Conservation (phyloP, 1,284 basidiomycete genomes). For the Malassezia globosa region DNA sequence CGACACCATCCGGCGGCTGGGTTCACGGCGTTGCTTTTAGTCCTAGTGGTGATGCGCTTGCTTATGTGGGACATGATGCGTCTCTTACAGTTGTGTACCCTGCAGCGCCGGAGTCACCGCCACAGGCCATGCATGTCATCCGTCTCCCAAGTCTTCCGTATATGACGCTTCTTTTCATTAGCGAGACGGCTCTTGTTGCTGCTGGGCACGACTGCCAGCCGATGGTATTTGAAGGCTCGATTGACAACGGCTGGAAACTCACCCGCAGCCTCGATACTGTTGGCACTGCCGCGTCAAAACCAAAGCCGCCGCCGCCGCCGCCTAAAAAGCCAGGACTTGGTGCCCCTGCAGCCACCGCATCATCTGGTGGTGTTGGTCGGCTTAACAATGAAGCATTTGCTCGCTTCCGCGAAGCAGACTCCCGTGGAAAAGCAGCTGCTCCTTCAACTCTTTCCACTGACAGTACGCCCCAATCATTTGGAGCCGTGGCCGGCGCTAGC, state of each 20-base stretch:
- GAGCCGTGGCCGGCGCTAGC: conserved; percentile 54
- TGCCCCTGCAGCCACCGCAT: conserved; percentile 13
- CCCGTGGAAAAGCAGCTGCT: conserved; percentile 56
- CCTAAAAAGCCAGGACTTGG: conserved; percentile 28
- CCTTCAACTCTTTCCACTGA: conserved; percentile 39
- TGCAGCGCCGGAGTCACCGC: conserved; percentile 30
- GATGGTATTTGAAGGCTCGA: conserved; percentile 50
- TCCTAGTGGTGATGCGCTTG: conserved; percentile 79
- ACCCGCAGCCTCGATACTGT: conserved; percentile 36
- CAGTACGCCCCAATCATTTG: conserved; percentile 57
- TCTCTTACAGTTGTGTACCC: conserved; percentile 43
- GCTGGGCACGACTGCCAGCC: conserved; percentile 98
- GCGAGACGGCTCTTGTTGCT: conserved; percentile 59
- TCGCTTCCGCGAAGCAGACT: conserved; percentile 84
- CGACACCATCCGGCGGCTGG: conserved; percentile 83
- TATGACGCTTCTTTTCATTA: conserved; percentile 57
- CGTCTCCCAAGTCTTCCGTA: conserved; percentile 42
- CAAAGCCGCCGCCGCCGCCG: conserved; percentile 40
- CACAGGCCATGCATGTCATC: conserved; percentile 37
- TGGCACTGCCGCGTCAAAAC: conserved; percentile 34
- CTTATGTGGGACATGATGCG: conserved; percentile 59
- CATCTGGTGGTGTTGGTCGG: conserved; percentile 58
- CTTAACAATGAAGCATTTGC: conserved; percentile 91
- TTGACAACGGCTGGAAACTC: conserved; percentile 31
- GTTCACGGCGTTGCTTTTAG: conserved; percentile 92